phyloP scores from a whole-genome alignment of 148 eudicot species.

The Nepenthes mirabilis region DNA sequence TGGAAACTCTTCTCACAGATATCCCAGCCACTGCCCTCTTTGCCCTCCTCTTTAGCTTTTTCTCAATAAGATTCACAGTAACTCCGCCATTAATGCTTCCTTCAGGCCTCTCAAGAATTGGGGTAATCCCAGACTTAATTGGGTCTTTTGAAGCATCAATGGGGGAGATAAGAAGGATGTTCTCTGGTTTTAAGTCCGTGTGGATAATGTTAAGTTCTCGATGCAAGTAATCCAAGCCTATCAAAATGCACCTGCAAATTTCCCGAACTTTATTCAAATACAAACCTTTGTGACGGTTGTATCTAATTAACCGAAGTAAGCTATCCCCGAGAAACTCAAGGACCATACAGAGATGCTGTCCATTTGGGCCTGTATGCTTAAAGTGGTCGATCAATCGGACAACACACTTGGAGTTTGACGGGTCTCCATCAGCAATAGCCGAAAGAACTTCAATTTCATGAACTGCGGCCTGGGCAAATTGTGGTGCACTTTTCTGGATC shows the following conservation, averaged over 20 bases:
- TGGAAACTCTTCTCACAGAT: constrained; percentile 4
- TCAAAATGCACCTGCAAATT: constrained; percentile 79
- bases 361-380: constrained; percentile 90
- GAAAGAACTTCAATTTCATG: constrained; percentile 93
- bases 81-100: constrained; percentile 9
- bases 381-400: constrained; percentile 77
- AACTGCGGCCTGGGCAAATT: constrained; percentile 84
- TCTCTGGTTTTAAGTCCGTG: constrained; percentile 88
- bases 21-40: constrained; percentile 13
- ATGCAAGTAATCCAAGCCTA: constrained; percentile 87
- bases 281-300: constrained; percentile 73
- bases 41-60: constrained; percentile 10
- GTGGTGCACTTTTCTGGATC: constrained; percentile 95
- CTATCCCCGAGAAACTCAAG: constrained; percentile 98
- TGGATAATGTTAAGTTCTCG: constrained; percentile 70
- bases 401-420: constrained; percentile 44
- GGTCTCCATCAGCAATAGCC: constrained; percentile 60
- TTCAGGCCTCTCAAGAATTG: constrained; percentile 55
- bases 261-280: constrained; percentile 70
- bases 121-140: constrained; percentile 50
- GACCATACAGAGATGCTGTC: constrained; percentile 90
- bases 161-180: constrained; percentile 74
- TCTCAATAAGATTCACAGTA: constrained; percentile 9
- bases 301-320: constrained; percentile 65
- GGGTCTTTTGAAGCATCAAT: constrained; percentile 89